A percentile compares a stretch with the other conserved stretches of the same genome.
Conservation (phyloP, 2,329 filamentous ascomycete species). For the Talaromyces sp. region DNA sequence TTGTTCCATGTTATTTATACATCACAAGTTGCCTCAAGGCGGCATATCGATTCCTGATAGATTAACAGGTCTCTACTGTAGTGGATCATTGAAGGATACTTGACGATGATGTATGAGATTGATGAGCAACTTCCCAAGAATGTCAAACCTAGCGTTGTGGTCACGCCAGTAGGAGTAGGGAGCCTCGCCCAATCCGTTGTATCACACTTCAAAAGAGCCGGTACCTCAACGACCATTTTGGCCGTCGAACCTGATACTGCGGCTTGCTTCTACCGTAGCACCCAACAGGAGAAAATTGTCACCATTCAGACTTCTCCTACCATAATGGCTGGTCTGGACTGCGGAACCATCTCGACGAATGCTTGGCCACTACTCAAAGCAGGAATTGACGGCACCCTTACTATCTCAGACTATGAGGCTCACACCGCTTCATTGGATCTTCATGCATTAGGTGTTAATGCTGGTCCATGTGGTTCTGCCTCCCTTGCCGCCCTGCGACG, state of each 20-base stretch:
- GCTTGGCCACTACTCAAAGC: neutral
- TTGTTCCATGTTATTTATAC: neutral
- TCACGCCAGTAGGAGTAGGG: neutral
- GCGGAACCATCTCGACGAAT: neutral
- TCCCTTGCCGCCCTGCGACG: neutral
- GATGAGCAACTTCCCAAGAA: neutral
- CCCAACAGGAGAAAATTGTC: neutral
- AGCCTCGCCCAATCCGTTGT: neutral
- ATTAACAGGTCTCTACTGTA: neutral
- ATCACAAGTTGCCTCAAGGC: neutral
- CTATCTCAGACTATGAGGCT: neutral
- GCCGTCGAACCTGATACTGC: neutral
- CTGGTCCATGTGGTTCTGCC: neutral
- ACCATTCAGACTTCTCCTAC: neutral
- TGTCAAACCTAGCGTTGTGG: neutral
- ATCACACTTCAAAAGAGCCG: neutral
- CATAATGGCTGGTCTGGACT: neutral
- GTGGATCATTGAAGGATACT: neutral
- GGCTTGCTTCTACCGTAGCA: neutral
- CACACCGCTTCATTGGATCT: neutral
- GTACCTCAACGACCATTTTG: neutral
- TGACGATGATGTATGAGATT: neutral
- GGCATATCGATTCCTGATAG: neutral
- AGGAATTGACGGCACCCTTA: neutral
- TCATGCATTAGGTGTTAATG: neutral